Evolutionary conservation across 805 yeast species (phyloP), one percentile per base, ranked within the genome.

Genomic region (Candida adriatica): DNA sequence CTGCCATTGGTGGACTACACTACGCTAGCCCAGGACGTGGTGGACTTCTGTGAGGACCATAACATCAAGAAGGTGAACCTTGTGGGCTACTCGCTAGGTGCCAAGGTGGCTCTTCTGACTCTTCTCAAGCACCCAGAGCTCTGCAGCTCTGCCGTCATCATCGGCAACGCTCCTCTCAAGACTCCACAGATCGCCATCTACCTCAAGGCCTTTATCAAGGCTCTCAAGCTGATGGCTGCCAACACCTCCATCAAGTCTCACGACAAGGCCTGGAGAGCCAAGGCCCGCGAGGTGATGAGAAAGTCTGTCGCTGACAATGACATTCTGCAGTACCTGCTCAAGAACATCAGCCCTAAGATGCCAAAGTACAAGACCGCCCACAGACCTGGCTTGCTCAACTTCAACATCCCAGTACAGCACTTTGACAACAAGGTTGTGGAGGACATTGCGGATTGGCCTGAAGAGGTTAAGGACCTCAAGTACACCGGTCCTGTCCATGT

Each of bases 261-360:
- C 13, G 55, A 53, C 33, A 50, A 52, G 31, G 49, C 46, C 21
- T 49, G 58, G 58, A 94, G 95, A 29, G 86, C 88, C 48, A 90
- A 90, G 68, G 95, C 95, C 34, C 79, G 88, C 37, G 83, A 84
- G 56, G 73, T 90, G 60, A 79, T 85, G 56, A 88, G 87, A 58
- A 90, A 85, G 67, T 92, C 86, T 62, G 82, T 90, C 66, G 97
- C 98, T 43, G 92, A 90, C 68, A 51, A 42, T 13, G 41, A 46
- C 13, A 40, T 45, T 14, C 51, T 70, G 33, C 39, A 54, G 30
- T 67, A 67, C 33, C 44, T 69, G 28, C 44, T 59, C 30, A 52
- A 61, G 11, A 69, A 68, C 43, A 34, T 65, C 28, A 55, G 48
- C 21, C 54, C 51, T 36, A 53, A 47, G 26, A 37, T 45, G 6